phyloP scores from a whole-genome alignment of 148 eudicot species.

The Beta vulgaris region DNA sequence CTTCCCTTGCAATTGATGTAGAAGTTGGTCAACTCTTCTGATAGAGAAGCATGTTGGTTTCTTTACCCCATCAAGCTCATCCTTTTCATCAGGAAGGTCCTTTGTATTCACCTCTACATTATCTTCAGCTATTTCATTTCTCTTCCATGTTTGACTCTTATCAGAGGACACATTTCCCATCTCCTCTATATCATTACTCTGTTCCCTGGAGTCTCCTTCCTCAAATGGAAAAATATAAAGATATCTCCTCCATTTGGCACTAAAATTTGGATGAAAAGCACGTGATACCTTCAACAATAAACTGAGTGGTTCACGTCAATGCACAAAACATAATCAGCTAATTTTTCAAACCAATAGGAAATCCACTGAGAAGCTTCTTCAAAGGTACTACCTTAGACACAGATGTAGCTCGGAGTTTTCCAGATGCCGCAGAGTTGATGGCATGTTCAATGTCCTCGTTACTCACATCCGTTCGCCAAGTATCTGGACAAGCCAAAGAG shows the following conservation, averaged over 20 bases:
- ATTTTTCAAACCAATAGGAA: neutral
- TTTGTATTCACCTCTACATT: constrained; percentile 21
- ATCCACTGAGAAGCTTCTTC: neutral
- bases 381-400: constrained; percentile 51
- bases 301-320: constrained; percentile 11
- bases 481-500: constrained; percentile 48
- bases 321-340: constrained; percentile 12
- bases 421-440: constrained; percentile 59
- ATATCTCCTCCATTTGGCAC: constrained; percentile 96
- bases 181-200: constrained; percentile 23
- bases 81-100: constrained; percentile 21
- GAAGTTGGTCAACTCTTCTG: constrained; percentile 62
- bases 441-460: constrained; percentile 58
- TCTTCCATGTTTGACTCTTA: constrained; percentile 20
- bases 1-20: constrained; percentile 74
- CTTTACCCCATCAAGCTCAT: constrained; percentile 32
- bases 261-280: constrained; percentile 90
- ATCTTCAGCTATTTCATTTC: constrained; percentile 24
- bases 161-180: constrained; percentile 18
- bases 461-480: constrained; percentile 86
- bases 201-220: constrained; percentile 35
- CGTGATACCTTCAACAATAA: constrained; percentile 65
- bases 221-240: constrained; percentile 77
- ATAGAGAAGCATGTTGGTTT: constrained; percentile 58
- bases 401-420: constrained; percentile 61